phyloP scores from a whole-genome alignment of 2,329 filamentous ascomycete genomes.

The Aurifilum marmelostoma region DNA sequence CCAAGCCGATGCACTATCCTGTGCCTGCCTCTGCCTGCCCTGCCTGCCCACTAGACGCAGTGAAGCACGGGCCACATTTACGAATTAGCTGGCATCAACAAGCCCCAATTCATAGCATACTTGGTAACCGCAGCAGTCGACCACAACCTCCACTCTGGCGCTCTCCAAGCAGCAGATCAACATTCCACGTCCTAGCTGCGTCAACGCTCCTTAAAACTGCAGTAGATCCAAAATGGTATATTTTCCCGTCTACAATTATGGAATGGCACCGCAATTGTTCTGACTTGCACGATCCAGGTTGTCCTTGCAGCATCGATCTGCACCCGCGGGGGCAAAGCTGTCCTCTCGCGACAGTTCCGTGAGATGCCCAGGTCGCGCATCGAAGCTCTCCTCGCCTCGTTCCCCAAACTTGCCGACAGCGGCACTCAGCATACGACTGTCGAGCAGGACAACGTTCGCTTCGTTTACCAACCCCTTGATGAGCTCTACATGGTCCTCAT shows the following conservation, averaged over 20 bases:
- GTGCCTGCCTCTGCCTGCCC: too few species aligned
- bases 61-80: conserved; percentile 12
- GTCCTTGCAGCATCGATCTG: conserved; percentile 99
- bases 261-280: conserved; percentile 3
- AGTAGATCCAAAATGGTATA: conserved; percentile 44
- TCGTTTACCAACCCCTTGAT: conserved; percentile 98
- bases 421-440: conserved; percentile 97
- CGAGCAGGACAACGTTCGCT: conserved; percentile 99
- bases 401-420: conserved; percentile 95
- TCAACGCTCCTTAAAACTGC: not conserved
- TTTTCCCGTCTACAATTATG: conserved; percentile 11
- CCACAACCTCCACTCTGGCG: not conserved
- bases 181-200: not conserved
- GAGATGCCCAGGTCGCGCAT: conserved; percentile 97
- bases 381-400: conserved; percentile 93
- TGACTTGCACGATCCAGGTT: conserved; percentile 62
- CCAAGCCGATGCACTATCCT: not conserved
- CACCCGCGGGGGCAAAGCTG: conserved; percentile 96
- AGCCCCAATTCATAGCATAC: conserved; percentile 12
- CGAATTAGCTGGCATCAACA: conserved; percentile 12
- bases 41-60: not conserved
- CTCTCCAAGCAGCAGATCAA: not conserved
- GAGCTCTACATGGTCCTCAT: conserved; percentile 99
- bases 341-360: conserved; percentile 95
- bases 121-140: not conserved